phyloP scores from a whole-genome alignment of 2,329 filamentous ascomycete genomes.

The Penicillium paneum region DNA sequence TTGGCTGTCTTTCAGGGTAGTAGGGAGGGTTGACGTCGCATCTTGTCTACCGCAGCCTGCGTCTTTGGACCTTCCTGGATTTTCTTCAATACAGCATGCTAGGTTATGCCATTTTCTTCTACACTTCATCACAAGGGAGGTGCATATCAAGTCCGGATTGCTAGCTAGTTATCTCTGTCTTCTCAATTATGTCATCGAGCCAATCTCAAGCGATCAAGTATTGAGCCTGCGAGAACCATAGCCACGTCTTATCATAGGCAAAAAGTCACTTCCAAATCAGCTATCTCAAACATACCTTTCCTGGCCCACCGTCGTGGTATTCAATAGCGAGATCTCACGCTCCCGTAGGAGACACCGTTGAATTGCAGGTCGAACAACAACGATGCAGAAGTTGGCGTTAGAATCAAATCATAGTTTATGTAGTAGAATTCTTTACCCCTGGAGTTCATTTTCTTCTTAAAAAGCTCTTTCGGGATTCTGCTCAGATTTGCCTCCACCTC shows the following conservation, averaged over 20 bases:
- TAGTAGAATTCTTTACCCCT: slow-evolving; percentile 14
- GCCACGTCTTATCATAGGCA: background rate
- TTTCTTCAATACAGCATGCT: background rate
- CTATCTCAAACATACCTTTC: background rate
- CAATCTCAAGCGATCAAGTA: background rate
- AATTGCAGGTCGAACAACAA: slow-evolving; percentile 26
- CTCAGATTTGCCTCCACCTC: slow-evolving; percentile 19
- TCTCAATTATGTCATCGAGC: background rate
- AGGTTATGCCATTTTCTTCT: background rate
- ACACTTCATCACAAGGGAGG: too few species aligned
- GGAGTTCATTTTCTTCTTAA: slow-evolving; percentile 16
- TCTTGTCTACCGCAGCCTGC: background rate
- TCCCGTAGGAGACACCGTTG: slow-evolving; percentile 25
- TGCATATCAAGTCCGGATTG: background rate
- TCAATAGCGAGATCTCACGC: slow-evolving; percentile 21
- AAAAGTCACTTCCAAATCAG: background rate
- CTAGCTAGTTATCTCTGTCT: background rate
- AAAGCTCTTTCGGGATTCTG: slow-evolving; percentile 19
- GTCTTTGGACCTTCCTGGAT: too few species aligned
- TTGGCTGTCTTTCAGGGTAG: slow-evolving; percentile 5
- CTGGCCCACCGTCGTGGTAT: too few species aligned
- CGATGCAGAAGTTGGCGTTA: slow-evolving; percentile 24
- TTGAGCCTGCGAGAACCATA: background rate
- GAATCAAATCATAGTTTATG: slow-evolving; percentile 6
- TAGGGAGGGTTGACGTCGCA: background rate